Conservation (phyloP, 345 rosid species). For the Acer negundo region DNA sequence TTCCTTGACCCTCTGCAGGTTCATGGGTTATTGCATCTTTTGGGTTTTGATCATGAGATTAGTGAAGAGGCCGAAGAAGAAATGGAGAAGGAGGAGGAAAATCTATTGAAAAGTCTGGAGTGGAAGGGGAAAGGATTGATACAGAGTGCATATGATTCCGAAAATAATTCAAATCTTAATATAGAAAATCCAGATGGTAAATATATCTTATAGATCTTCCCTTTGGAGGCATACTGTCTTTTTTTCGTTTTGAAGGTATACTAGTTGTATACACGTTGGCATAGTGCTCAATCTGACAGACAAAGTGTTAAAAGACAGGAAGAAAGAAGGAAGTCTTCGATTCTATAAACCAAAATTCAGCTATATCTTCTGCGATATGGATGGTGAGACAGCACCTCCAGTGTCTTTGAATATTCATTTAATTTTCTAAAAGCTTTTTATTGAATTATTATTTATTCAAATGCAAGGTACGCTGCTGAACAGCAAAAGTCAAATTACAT, state of each 20-base stretch:
- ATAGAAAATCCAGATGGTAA: slow-evolving; percentile 65
- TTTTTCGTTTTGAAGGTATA: slow-evolving; percentile 19
- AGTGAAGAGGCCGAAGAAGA: slow-evolving; percentile 92
- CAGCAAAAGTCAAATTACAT: slow-evolving; percentile 73
- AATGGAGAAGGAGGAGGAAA: slow-evolving; percentile 90
- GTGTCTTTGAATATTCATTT: slow-evolving; percentile 16
- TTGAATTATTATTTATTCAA: slow-evolving; percentile 23
- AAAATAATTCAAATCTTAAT: slow-evolving; percentile 34
- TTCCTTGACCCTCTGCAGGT: slow-evolving; percentile 47
- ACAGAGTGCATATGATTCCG: slow-evolving; percentile 71
- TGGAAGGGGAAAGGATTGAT: slow-evolving; percentile 97
- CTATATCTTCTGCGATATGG: slow-evolving; percentile 97
- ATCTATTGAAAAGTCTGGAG: slow-evolving; percentile 73
- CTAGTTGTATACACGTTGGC: slow-evolving; percentile 14
- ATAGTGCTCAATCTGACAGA: slow-evolving; percentile 41
- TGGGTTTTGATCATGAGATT: slow-evolving; percentile 97
- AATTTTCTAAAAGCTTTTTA: slow-evolving; percentile 21
- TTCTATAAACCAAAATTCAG: slow-evolving; percentile 91
- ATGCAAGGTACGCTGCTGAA: slow-evolving; percentile 77
- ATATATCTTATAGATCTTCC: slow-evolving; percentile 8
- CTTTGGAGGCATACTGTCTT: slow-evolving; percentile 10
- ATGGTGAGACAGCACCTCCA: slow-evolving; percentile 58
- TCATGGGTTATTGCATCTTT: slow-evolving; percentile 87
- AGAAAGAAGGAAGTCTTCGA: slow-evolving; percentile 77
- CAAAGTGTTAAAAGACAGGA: slow-evolving; percentile 77